Evolutionary conservation across 441 rosid species (phyloP).

Genomic region (Brassica hybrid): DNA sequence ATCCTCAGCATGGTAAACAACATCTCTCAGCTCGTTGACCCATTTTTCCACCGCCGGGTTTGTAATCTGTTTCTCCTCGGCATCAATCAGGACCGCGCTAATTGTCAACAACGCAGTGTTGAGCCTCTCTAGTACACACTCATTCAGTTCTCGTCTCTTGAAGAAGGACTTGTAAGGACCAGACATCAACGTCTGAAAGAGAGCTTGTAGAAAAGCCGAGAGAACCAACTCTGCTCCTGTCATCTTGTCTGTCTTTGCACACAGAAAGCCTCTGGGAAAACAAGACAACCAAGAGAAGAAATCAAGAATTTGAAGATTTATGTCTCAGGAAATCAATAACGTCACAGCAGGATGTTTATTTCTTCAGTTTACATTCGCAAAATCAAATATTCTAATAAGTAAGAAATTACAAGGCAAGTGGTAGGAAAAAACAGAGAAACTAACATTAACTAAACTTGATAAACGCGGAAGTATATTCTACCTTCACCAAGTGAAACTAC

Average conservation of each 20-base stretch:
- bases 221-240: slow-evolving; percentile 33
- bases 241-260: slow-evolving; percentile 20
- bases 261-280: slow-evolving; percentile 11
- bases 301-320: slow-evolving; percentile 15
- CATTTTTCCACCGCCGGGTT: slow-evolving; percentile 39
- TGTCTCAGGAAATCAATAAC: slow-evolving; percentile 11
- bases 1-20: slow-evolving; percentile 49
- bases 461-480: slow-evolving; percentile 16
- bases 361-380: slow-evolving; percentile 1
- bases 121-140: slow-evolving; percentile 40
- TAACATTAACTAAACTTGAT: slow-evolving; percentile 22
- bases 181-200: slow-evolving; percentile 42
- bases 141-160: slow-evolving; percentile 39
- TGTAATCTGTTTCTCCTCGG: slow-evolving; percentile 48
- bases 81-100: slow-evolving; percentile 45
- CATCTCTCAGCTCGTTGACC: slow-evolving; percentile 47
- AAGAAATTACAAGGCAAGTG: slow-evolving; percentile 6
- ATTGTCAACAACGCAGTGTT: slow-evolving; percentile 39
- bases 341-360: background rate
- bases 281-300: slow-evolving; percentile 1
- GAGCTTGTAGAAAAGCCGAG: slow-evolving; percentile 43
- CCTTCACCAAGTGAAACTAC: slow-evolving; percentile 26
- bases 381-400: slow-evolving; percentile 8
- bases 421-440: slow-evolving; percentile 11
- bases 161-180: slow-evolving; percentile 34